Conservation (phyloP, 2,329 filamentous ascomycete species). For the Elsinoe fawcettii region DNA sequence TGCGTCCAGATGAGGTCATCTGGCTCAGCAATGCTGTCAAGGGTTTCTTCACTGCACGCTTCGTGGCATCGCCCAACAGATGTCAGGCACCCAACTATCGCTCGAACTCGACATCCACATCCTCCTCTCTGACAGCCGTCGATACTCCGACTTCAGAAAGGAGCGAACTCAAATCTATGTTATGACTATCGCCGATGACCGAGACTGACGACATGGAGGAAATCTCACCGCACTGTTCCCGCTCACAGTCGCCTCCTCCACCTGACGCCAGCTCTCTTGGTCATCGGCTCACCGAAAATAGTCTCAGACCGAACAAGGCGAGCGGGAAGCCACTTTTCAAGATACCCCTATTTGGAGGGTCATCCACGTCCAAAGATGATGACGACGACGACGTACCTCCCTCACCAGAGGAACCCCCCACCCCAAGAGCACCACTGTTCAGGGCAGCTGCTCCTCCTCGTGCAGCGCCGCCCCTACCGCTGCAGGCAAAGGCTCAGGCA, state of each 20-base stretch:
- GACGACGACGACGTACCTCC: not conserved
- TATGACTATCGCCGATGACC: conserved; percentile 15
- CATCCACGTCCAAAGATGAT: not conserved
- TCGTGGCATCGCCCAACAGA: conserved; percentile 18
- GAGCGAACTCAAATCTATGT: conserved; percentile 1
- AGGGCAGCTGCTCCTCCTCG: not conserved
- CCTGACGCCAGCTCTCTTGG: conserved; percentile 8
- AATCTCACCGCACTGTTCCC: conserved; percentile 13
- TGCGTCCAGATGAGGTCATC: conserved; percentile 66
- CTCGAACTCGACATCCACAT: conserved; percentile 10
- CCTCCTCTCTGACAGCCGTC: conserved; percentile 1
- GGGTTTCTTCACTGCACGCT: conserved; percentile 51
- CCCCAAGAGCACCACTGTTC: not conserved
- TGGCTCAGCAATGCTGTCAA: conserved; percentile 86
- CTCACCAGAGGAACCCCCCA: not conserved
- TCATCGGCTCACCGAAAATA: conserved; percentile 12
- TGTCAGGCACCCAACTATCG: conserved; percentile 14
- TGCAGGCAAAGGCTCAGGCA: conserved; percentile 2
- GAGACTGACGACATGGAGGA: conserved; percentile 14
- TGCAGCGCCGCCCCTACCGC: not conserved
- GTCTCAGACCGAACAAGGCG: conserved; percentile 3
- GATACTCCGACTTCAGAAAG: conserved; percentile 10
- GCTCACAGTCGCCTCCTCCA: conserved; percentile 8
- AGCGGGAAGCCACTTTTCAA: conserved; percentile 7
- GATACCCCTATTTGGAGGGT: conserved; percentile 3